These are phyloP conservation scores for Cinnamomum chago DNA, from an alignment of 164 flowering plant species.

Conservation along the genomic window DNA sequence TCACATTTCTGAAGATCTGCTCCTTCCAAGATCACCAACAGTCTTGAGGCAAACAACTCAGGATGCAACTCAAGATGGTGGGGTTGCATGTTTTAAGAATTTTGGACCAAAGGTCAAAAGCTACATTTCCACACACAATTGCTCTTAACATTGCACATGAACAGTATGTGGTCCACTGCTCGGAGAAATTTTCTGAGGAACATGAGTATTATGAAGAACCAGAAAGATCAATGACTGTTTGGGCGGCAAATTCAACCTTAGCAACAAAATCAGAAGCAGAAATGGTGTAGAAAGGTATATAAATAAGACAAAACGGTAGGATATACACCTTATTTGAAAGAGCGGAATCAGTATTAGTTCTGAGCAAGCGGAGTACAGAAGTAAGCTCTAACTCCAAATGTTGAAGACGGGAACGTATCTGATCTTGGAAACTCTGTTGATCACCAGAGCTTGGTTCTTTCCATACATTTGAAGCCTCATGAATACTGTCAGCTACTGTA, in stretches of 20 bases:
- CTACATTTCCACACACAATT: not conserved
- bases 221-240: not conserved
- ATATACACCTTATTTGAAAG: constrained; percentile 27
- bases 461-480: constrained; percentile 10
- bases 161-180: too few relatives aligned
- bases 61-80: not conserved
- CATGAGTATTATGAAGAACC: not conserved
- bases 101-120: not conserved
- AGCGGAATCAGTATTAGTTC: constrained; percentile 27
- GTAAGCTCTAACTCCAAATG: constrained; percentile 64
- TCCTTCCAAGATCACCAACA: not conserved
- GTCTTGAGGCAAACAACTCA: not conserved
- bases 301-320: not conserved
- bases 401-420: constrained; percentile 49
- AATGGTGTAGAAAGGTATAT: not conserved
- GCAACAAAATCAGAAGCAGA: not conserved
- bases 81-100: not conserved
- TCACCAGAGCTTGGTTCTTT: constrained; percentile 13
- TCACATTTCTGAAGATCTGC: not conserved
- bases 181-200: too few relatives aligned
- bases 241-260: not conserved
- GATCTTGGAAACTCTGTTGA: constrained; percentile 18
- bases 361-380: constrained; percentile 49
- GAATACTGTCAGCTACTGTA: constrained; percentile 16
- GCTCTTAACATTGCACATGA: too few relatives aligned